Percentiles rank a stretch among this genome's conserved stretches.
Evolutionary conservation across 768 basidiomycete genomes (phyloP).

Genomic region (Boletus sensibilis): DNA sequence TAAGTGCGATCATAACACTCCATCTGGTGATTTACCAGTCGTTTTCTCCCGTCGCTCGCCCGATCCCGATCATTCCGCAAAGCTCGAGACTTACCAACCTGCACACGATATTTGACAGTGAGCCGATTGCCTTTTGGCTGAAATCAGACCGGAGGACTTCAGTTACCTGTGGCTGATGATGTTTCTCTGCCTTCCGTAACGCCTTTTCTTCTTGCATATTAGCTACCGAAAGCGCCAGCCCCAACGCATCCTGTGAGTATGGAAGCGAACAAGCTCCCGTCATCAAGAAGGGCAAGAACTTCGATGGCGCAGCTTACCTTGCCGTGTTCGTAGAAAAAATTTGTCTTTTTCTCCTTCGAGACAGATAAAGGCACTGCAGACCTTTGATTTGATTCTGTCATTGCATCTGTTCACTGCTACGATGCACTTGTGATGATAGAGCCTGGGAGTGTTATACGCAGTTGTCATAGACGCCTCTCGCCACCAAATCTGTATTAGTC

Average conservation of each 20-base stretch:
- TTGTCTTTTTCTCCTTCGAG: conserved; percentile 28
- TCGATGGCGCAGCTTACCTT: conserved; percentile 26
- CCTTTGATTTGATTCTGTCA: conserved; percentile 29
- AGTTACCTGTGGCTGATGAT: conserved; percentile 40
- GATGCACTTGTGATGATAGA: conserved; percentile 18
- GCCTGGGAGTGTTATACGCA: conserved; percentile 11
- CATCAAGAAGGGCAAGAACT: conserved; percentile 19
- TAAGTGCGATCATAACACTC: conserved; percentile 5
- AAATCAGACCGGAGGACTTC: conserved; percentile 5
- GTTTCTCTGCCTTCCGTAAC: conserved; percentile 39
- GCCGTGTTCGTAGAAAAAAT: conserved; percentile 34
- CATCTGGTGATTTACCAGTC: conserved; percentile 37
- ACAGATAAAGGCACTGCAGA: conserved; percentile 21
- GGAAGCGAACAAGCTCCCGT: conserved; percentile 17
- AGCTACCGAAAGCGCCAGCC: conserved; percentile 49
- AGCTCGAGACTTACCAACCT: conserved; percentile 31
- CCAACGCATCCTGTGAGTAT: conserved; percentile 43
- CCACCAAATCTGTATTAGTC: conserved; percentile 20
- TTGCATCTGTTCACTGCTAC: conserved; percentile 13
- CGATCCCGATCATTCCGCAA: conserved; percentile 28
- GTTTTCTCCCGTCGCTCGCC: conserved; percentile 34
- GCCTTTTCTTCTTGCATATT: conserved; percentile 45
- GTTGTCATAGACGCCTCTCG: no score
- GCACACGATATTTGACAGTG: conserved; percentile 12
- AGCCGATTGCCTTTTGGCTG: conserved; percentile 19